Conservation (phyloP, 805 yeast species). For the Ogataea saltuana region DNA sequence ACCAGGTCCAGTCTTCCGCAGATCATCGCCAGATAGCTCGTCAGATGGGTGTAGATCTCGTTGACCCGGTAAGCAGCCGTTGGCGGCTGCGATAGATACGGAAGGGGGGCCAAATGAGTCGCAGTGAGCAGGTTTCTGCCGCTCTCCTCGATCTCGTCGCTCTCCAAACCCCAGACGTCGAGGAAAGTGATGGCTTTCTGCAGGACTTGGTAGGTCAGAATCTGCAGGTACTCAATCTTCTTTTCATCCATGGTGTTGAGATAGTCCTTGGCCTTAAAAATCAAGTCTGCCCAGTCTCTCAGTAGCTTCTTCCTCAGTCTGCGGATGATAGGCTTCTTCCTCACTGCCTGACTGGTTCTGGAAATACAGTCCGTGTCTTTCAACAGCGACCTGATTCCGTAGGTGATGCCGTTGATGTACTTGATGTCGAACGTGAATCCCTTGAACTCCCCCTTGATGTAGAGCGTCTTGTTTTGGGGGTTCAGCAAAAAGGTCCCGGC, state of each 20-base stretch:
- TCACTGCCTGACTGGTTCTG: conserved; percentile 68
- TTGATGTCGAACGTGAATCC: conserved; percentile 55
- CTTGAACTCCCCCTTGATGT: conserved; percentile 35
- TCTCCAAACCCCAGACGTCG: conserved; percentile 71
- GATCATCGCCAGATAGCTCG: conserved; percentile 62
- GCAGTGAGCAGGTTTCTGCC: conserved; percentile 7
- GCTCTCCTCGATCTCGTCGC: conserved; percentile 41
- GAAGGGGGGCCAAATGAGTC: conserved; percentile 33
- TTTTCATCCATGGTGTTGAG: conserved; percentile 59
- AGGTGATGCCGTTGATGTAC: conserved; percentile 64
- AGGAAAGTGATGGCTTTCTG: conserved; percentile 64
- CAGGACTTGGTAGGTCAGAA: conserved; percentile 66
- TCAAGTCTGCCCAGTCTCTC: conserved; percentile 79
- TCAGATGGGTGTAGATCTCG: conserved; percentile 61
- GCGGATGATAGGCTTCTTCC: conserved; percentile 58
- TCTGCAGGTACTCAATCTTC: conserved; percentile 61
- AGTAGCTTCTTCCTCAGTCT: conserved; percentile 66
- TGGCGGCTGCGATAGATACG: conserved; percentile 56
- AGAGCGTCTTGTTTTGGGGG: conserved; percentile 53
- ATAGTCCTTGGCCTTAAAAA: conserved; percentile 74
- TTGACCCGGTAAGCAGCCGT: conserved; percentile 60
- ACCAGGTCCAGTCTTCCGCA: conserved; percentile 78
- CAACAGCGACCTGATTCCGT: conserved; percentile 66
- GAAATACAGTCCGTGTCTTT: conserved; percentile 75
- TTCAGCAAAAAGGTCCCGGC: conserved; percentile 67